Evolutionary conservation across 2,329 filamentous ascomycete species (phyloP).

Genomic region (Zalaria sp.): DNA sequence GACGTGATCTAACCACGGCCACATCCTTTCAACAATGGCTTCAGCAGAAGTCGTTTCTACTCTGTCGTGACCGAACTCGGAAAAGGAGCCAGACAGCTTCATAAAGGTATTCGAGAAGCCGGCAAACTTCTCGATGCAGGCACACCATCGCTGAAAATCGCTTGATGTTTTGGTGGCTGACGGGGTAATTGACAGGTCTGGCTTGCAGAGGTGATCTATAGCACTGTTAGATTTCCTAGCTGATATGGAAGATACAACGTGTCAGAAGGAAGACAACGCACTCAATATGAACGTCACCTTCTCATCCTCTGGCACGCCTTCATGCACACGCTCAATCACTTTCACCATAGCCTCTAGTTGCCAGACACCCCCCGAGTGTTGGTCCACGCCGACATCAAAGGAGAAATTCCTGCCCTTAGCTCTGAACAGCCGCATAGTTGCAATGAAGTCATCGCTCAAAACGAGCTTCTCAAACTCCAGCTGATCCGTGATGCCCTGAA

Average conservation of each 20-base stretch:
- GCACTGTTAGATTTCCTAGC: neutral
- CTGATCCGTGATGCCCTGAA: constrained; percentile 42
- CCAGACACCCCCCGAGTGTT: constrained; percentile 58
- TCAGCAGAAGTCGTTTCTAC: constrained; percentile 27
- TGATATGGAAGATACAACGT: constrained; percentile 6
- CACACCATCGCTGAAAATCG: constrained; percentile 54
- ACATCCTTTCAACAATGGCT: constrained; percentile 48
- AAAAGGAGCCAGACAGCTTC: constrained; percentile 81
- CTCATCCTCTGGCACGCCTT: constrained; percentile 43
- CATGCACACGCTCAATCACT: constrained; percentile 38
- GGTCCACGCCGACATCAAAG: constrained; percentile 79
- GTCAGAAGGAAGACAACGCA: constrained; percentile 15
- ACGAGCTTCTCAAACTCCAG: constrained; percentile 21
- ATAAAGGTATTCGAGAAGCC: constrained; percentile 58
- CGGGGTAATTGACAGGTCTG: constrained; percentile 50
- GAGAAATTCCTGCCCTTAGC: constrained; percentile 44
- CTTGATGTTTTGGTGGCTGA: constrained; percentile 19
- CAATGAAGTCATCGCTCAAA: constrained; percentile 17
- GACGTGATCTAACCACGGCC: constrained; percentile 59
- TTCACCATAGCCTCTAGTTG: constrained; percentile 28
- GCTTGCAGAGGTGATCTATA: constrained; percentile 84
- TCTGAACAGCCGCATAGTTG: constrained; percentile 44
- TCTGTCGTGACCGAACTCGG: constrained; percentile 51
- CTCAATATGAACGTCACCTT: constrained; percentile 57
- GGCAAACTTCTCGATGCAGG: constrained; percentile 53